These are phyloP conservation scores for Penicillium corylophilum DNA, from an alignment of 2,329 filamentous ascomycete genomes.

Conservation along the genomic window DNA sequence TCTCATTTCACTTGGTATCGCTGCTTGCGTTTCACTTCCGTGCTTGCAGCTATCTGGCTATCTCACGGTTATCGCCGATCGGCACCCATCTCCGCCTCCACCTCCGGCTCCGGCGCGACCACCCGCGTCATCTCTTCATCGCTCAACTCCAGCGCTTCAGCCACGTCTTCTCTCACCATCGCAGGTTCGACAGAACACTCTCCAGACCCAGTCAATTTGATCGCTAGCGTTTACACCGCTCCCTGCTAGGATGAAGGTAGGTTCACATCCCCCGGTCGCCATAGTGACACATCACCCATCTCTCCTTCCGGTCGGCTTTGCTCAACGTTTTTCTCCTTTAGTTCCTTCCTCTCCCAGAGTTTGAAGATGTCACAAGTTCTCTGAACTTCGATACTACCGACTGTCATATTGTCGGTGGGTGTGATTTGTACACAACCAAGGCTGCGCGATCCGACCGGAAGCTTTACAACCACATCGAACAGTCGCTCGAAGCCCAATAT, in stretches of 20 bases:
- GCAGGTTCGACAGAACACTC: neutral
- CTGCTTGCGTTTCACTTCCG: constrained; percentile 9
- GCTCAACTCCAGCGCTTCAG: constrained; percentile 1
- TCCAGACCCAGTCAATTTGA: neutral
- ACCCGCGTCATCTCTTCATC: constrained; percentile 10
- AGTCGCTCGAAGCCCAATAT: constrained; percentile 87
- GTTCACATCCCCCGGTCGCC: constrained; percentile 7
- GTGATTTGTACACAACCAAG: constrained; percentile 97
- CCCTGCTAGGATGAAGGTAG: constrained; percentile 12
- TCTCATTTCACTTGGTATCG: neutral
- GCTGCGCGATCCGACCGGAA: constrained; percentile 95
- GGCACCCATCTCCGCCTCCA: constrained; percentile 21
- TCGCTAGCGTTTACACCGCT: no score
- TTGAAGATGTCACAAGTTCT: constrained; percentile 86
- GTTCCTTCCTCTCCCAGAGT: constrained; percentile 88
- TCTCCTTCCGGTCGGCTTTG: neutral
- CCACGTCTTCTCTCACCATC: constrained; percentile 1
- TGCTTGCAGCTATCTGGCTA: constrained; percentile 19
- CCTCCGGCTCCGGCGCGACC: constrained; percentile 22
- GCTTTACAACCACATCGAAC: constrained; percentile 91
- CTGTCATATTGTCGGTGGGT: constrained; percentile 86
- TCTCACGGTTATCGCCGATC: constrained; percentile 44
- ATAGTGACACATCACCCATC: constrained; percentile 4
- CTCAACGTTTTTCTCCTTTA: constrained; percentile 42
- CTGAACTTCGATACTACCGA: constrained; percentile 95